Evolutionary conservation across 1,284 basidiomycete genomes (phyloP), one percentile per base, ranked within the genome.

Genomic region (Jaminaea rosea): DNA sequence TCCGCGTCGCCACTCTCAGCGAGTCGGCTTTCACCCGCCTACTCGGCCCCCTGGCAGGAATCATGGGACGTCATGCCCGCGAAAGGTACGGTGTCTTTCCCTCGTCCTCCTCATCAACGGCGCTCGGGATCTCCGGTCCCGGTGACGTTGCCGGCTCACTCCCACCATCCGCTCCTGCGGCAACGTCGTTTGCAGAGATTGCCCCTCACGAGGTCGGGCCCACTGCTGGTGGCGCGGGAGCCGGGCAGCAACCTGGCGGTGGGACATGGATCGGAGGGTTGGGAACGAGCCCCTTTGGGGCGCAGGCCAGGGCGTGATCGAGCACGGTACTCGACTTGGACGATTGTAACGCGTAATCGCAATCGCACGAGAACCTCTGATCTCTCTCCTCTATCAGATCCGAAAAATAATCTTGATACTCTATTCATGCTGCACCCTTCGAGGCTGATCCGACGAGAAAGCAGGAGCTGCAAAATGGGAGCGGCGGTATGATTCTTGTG

Each of bases 1-100:
- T 72, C 46, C 47, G 59, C 4, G 90, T 97, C 23, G 94, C 91
- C 21, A 88, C 89, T 4, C 79, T 98, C 62, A 90, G 91, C 65
- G 90, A 91, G 50, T 82, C 88, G 59, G 88, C 93, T 2, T 98
- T 98, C 73, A 96, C 90, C 6, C 84, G 93, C 46, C 78, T 98
- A 26, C 82, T 98, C 32, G 93, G 94, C 4, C 92, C 92, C 9
- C 76, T 90, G 55, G 81, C 86, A 39, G 87, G 88, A 65, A 84
- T 91, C 67, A 86, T 91, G 86, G 86, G 88, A 69, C 81, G 86
- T 42, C 84, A 86, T 62, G 88, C 87, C 4, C 67, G 65, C 48
- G 68, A 69, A 49, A 63, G 65, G 44, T 75, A 75, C 50, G 78
- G 44, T 84, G 52, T 53, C 21, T 10, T 26, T 17, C 24, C 46